phyloP scores from a whole-genome alignment of 257 asterid genomes.

The Penstemon newberryi region DNA sequence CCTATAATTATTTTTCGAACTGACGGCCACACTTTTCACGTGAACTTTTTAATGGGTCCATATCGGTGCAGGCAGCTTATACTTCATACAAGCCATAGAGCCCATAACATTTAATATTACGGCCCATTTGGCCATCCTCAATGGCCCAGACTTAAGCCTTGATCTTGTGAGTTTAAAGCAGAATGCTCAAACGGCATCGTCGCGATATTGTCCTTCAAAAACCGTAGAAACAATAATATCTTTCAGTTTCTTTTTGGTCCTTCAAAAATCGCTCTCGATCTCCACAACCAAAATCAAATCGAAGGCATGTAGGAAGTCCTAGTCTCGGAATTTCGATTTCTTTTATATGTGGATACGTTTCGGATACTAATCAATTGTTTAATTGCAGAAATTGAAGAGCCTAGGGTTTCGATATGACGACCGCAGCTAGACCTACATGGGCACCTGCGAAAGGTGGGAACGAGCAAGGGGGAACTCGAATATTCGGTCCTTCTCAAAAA shows the following conservation, averaged over 20 bases:
- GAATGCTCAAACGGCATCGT: too few relatives aligned
- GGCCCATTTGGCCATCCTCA: too few relatives aligned
- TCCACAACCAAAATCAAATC: slow-evolving; percentile 9
- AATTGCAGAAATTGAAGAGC: slow-evolving; percentile 11
- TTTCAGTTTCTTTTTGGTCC: neutral
- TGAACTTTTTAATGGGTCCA: too few relatives aligned
- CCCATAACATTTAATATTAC: too few relatives aligned
- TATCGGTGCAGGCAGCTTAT: too few relatives aligned
- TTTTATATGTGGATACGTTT: neutral
- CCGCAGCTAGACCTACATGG: slow-evolving; percentile 99
- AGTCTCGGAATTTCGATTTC: neutral
- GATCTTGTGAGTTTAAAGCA: too few relatives aligned
- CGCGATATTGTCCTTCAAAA: neutral
- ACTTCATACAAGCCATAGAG: too few relatives aligned
- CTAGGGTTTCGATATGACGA: slow-evolving; percentile 60
- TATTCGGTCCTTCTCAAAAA: slow-evolving; percentile 93
- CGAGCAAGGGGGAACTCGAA: slow-evolving; percentile 95
- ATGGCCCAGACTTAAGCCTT: too few relatives aligned
- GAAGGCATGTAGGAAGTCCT: neutral
- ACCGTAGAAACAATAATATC: neutral
- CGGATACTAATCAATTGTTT: neutral
- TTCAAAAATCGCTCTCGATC: neutral
- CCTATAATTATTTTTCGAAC: too few relatives aligned
- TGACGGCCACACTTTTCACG: too few relatives aligned
- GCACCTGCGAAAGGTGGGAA: slow-evolving; percentile 99